Conservation (phyloP, 345 rosid species). For the Carallia brachiata region DNA sequence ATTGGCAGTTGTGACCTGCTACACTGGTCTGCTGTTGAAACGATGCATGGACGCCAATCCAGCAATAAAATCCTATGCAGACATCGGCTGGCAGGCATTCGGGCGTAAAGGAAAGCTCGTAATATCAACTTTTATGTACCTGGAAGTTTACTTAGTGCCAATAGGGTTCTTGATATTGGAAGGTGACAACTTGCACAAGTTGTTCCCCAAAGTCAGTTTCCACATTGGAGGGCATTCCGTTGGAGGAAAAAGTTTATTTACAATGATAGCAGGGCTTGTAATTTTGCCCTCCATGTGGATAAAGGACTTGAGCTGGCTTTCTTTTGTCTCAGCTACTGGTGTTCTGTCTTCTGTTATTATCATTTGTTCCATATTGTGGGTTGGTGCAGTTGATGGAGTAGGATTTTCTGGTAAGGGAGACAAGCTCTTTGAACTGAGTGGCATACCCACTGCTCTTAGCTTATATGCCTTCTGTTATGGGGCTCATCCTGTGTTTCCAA, state of each 20-base stretch:
- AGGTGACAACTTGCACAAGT: slow-evolving; percentile 23
- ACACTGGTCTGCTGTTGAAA: slow-evolving; percentile 10
- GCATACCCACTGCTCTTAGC: slow-evolving; percentile 19
- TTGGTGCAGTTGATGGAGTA: slow-evolving; percentile 14
- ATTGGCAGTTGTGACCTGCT: slow-evolving; percentile 8
- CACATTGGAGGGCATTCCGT: neutral
- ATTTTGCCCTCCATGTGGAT: slow-evolving; percentile 19
- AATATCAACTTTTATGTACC: slow-evolving; percentile 9
- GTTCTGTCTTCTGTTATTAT: slow-evolving; percentile 10
- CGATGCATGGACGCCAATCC: slow-evolving; percentile 22
- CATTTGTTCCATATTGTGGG: slow-evolving; percentile 1
- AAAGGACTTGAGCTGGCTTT: slow-evolving; percentile 16
- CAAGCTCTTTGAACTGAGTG: slow-evolving; percentile 9
- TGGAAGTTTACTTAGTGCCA: slow-evolving; percentile 17
- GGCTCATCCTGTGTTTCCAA: slow-evolving; percentile 13
- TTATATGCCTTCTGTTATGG: slow-evolving; percentile 19
- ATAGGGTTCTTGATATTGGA: slow-evolving; percentile 20
- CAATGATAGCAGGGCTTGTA: slow-evolving; percentile 9
- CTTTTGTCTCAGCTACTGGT: slow-evolving; percentile 15
- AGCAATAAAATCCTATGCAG: slow-evolving; percentile 11
- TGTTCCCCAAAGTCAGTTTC: slow-evolving; percentile 16
- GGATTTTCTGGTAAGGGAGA: slow-evolving; percentile 20
- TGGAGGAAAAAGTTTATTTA: slow-evolving; percentile 13
- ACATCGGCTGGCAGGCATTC: slow-evolving; percentile 13
- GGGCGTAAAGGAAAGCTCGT: slow-evolving; percentile 17